phyloP scores from a whole-genome alignment of 306 rosid genomes.

The Abrus precatorius region DNA sequence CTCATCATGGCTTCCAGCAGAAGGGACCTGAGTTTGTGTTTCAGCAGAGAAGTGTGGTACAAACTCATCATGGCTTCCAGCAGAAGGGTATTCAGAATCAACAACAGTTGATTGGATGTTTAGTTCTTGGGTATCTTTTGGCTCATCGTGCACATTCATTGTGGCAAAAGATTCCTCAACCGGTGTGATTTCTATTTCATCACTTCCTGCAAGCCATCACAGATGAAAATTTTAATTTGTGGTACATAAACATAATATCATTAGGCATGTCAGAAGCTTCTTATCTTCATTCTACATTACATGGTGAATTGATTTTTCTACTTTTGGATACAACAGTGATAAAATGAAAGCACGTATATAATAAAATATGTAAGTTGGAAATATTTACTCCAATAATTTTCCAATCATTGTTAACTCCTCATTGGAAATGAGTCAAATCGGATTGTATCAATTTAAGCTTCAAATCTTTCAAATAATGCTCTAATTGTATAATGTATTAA shows the following conservation, averaged over 20 bases:
- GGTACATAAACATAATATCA: not conserved
- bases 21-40: not conserved
- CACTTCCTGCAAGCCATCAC: constrained; percentile 47
- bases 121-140: constrained; percentile 24
- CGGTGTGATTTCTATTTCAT: constrained; percentile 50
- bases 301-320: no score
- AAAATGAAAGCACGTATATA: not conserved
- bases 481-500: not conserved
- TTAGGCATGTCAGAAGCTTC: not conserved
- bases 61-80: constrained; percentile 33
- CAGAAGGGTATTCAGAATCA: constrained; percentile 24
- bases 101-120: not conserved
- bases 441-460: constrained; percentile 19
- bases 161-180: constrained; percentile 53
- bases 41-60: constrained; percentile 34
- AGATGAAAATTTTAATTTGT: constrained; percentile 15
- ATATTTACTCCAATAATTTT: not conserved
- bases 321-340: not conserved
- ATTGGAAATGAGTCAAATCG: not conserved
- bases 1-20: constrained; percentile 52
- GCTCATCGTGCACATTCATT: constrained; percentile 57
- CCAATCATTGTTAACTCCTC: not conserved
- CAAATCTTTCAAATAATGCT: not conserved
- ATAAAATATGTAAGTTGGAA: not conserved
- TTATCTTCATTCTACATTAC: not conserved